Percentiles rank a stretch among this genome's conserved stretches.
Conservation (phyloP, 1,284 basidiomycete species). For the Cutaneotrichosporon sp. region DNA sequence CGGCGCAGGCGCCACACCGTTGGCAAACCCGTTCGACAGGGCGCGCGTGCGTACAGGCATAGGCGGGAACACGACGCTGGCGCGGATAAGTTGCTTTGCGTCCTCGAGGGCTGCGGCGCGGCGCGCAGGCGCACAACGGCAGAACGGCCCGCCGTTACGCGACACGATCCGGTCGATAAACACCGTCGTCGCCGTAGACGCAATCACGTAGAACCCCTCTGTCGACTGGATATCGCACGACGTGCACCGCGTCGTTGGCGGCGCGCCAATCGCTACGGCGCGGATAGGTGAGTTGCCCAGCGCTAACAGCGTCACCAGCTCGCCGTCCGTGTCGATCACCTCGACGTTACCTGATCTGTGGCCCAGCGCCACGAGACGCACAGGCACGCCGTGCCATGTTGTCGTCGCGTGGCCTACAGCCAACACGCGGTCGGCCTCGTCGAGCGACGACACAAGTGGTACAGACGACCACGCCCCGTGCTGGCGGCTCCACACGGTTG, state of each 20-base stretch:
- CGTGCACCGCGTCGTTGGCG: slow-evolving; percentile 24
- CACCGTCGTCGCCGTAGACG: slow-evolving; percentile 27
- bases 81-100: slow-evolving; percentile 1
- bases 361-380: slow-evolving; percentile 26
- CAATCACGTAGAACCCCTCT: slow-evolving; percentile 33
- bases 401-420: slow-evolving; percentile 1
- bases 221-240: slow-evolving; percentile 25
- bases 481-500: slow-evolving; percentile 13
- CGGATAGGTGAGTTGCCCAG: slow-evolving; percentile 4
- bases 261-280: slow-evolving; percentile 14
- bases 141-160: slow-evolving; percentile 15
- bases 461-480: slow-evolving; percentile 14
- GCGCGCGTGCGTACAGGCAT: slow-evolving; percentile 1
- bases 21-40: slow-evolving; percentile 4
- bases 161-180: slow-evolving; percentile 31
- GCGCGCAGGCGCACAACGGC: slow-evolving; percentile 25
- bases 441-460: slow-evolving; percentile 7
- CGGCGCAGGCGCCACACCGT: background rate
- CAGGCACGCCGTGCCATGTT: slow-evolving; percentile 10
- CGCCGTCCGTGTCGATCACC: slow-evolving; percentile 28
- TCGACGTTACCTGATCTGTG: slow-evolving; percentile 33
- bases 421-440: slow-evolving; percentile 18
- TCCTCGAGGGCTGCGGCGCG: slow-evolving; percentile 24
- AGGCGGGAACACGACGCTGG: slow-evolving; percentile 7
- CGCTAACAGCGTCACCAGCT: slow-evolving; percentile 7